A percentile compares a stretch with the other conserved stretches of the same genome.
Evolutionary conservation across 78 protist genomes (phyloP).

Genomic region (Speleostelium caveatum): DNA sequence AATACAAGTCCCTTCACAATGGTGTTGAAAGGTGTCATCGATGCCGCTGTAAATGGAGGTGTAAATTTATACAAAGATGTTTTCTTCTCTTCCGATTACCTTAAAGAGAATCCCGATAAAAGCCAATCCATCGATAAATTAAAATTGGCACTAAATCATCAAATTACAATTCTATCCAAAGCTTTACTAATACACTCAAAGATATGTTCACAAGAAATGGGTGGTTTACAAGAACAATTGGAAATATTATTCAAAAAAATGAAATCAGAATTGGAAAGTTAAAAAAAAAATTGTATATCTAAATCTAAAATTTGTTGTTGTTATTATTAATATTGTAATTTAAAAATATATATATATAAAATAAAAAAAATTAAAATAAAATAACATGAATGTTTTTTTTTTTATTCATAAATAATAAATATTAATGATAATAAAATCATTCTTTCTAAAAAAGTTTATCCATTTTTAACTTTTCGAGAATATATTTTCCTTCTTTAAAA

Average conservation of each 20-base stretch:
- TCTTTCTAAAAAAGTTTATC: too few relatives aligned
- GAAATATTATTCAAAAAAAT: not conserved
- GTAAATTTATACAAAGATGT: constrained; percentile 81
- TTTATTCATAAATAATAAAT: too few relatives aligned
- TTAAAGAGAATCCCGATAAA: constrained; percentile 47
- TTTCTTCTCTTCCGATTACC: constrained; percentile 53
- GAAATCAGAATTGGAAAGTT: too few relatives aligned
- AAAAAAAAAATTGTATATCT: too few relatives aligned
- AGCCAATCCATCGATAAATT: constrained; percentile 22
- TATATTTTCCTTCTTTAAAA: too few relatives aligned
- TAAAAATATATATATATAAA: too few relatives aligned
- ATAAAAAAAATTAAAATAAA: too few relatives aligned
- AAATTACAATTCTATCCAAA: constrained; percentile 19
- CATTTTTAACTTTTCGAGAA: too few relatives aligned
- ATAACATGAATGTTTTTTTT: too few relatives aligned
- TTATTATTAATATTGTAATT: too few relatives aligned
- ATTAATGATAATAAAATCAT: too few relatives aligned
- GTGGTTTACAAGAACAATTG: constrained; percentile 40
- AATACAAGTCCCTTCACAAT: constrained; percentile 76
- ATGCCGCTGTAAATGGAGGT: constrained; percentile 91
- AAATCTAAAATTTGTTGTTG: too few relatives aligned
- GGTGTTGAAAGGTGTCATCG: constrained; percentile 87
- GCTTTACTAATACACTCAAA: constrained; percentile 41
- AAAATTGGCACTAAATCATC: constrained; percentile 22
- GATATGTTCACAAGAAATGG: constrained; percentile 60